These are phyloP conservation scores for Venturiaceae sp. DNA, from an alignment of 2,329 filamentous ascomycete genomes.

Conservation along the genomic window DNA sequence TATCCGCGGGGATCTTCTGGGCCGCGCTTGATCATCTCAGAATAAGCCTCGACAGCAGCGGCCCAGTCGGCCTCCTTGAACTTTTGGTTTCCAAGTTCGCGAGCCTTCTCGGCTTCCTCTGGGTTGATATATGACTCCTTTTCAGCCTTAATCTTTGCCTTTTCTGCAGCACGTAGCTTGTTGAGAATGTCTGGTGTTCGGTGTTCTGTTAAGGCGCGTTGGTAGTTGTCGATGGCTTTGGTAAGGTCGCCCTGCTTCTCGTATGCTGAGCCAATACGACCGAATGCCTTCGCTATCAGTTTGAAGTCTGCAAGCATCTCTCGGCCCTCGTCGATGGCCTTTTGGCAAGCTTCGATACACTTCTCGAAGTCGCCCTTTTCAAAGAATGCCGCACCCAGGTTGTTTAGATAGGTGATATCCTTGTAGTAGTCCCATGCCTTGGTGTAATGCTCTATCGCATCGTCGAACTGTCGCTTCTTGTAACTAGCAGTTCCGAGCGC, in stretches of 20 bases:
- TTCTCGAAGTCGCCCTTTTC: conserved; percentile 93
- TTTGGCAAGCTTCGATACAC: conserved; percentile 75
- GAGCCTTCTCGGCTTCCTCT: conserved; percentile 86
- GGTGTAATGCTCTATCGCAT: conserved; percentile 85
- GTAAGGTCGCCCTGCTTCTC: conserved; percentile 78
- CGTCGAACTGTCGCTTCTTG: conserved; percentile 97
- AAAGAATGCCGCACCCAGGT: conserved; percentile 85
- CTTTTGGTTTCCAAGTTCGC: conserved; percentile 88
- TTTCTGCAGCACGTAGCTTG: conserved; percentile 87
- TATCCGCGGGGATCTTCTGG: conserved; percentile 90
- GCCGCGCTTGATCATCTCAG: conserved; percentile 92
- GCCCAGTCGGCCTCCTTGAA: conserved; percentile 98
- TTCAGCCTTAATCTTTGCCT: conserved; percentile 67
- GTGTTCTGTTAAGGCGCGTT: conserved; percentile 91
- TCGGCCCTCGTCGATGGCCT: conserved; percentile 84
- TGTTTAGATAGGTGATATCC: conserved; percentile 97
- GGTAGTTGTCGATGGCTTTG: conserved; percentile 79
- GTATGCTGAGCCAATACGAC: conserved; percentile 86
- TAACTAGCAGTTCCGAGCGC: conserved; percentile 87
- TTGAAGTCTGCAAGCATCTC: conserved; percentile 93
- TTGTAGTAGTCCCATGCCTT: conserved; percentile 93
- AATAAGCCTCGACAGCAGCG: conserved; percentile 85
- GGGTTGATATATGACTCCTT: conserved; percentile 80
- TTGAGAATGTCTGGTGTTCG: conserved; percentile 87
- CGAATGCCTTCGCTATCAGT: conserved; percentile 94